Evolutionary conservation across 2,329 filamentous ascomycete genomes (phyloP).

Genomic region (Cladosporium sp.): DNA sequence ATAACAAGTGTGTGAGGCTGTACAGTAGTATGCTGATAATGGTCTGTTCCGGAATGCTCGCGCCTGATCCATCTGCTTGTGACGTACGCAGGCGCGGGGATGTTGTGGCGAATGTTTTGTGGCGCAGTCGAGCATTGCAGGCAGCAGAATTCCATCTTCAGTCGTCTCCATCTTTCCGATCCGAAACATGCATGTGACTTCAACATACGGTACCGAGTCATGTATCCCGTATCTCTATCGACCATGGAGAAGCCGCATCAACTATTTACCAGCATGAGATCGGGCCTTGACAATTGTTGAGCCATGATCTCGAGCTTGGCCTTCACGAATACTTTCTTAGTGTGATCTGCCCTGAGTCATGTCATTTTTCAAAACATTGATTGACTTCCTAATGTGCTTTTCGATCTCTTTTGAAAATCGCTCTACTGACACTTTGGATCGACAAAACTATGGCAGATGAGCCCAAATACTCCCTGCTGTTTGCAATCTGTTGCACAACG

Average conservation of each 20-base stretch:
- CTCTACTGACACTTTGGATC: too few species aligned
- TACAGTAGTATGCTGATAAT: not conserved
- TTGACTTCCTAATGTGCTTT: too few species aligned
- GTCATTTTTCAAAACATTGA: too few species aligned
- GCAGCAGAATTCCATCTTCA: constrained; percentile 3
- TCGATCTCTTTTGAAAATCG: too few species aligned
- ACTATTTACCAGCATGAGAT: not conserved
- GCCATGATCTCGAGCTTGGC: not conserved
- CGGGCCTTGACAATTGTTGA: not conserved
- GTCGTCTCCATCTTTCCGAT: not conserved
- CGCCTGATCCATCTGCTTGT: constrained; percentile 12
- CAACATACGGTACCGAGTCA: not conserved
- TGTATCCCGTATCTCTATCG: not conserved
- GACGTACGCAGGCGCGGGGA: constrained; percentile 12
- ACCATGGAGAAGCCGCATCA: not conserved
- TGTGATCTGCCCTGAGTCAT: too few species aligned
- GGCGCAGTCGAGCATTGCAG: not conserved
- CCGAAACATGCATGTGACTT: not conserved
- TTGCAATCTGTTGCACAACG: not conserved
- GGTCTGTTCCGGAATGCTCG: constrained; percentile 11
- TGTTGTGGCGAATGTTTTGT: constrained; percentile 7
- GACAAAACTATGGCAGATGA: too few species aligned
- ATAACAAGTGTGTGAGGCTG: not conserved
- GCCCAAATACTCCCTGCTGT: too few species aligned
- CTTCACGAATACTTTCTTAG: too few species aligned